These are phyloP conservation scores for Heterococcus sp. DNA, from an alignment of 108 stramenopile genomes.

Conservation along the genomic window DNA sequence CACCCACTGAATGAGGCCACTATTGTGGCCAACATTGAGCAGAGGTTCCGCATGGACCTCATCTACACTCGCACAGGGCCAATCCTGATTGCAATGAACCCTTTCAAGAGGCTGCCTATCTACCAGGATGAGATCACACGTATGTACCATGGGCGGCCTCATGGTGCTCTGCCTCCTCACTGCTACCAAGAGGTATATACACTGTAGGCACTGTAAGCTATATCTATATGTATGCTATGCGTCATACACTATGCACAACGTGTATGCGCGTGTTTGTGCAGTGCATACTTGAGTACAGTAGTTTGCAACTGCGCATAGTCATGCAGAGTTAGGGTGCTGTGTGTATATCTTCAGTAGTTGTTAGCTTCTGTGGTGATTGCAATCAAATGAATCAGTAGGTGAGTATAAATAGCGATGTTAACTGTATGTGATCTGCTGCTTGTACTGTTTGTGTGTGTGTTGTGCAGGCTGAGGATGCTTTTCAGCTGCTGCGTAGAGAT, in stretches of 20 bases:
- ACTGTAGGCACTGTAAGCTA: not conserved
- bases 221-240: too few relatives aligned
- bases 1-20: slow-evolving; percentile 35
- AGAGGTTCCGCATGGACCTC: slow-evolving; percentile 35
- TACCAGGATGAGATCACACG: slow-evolving; percentile 10
- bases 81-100: slow-evolving; percentile 53
- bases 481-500: not conserved
- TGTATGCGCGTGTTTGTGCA: too few relatives aligned
- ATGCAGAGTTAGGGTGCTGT: too few relatives aligned
- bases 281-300: too few relatives aligned
- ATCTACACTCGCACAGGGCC: slow-evolving; percentile 59
- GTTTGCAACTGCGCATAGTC: too few relatives aligned
- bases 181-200: slow-evolving; percentile 25
- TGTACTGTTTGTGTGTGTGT: not conserved
- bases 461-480: not conserved
- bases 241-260: too few relatives aligned
- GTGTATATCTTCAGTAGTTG: too few relatives aligned
- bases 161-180: slow-evolving; percentile 20
- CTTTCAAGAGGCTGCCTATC: slow-evolving; percentile 44
- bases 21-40: slow-evolving; percentile 39
- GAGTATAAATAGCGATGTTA: too few relatives aligned
- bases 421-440: too few relatives aligned
- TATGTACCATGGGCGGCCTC: not conserved
- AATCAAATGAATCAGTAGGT: too few relatives aligned
- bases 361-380: too few relatives aligned